These are phyloP conservation scores for Aspergillus candidus DNA, from an alignment of 2,329 filamentous ascomycete genomes.

Conservation along the genomic window DNA sequence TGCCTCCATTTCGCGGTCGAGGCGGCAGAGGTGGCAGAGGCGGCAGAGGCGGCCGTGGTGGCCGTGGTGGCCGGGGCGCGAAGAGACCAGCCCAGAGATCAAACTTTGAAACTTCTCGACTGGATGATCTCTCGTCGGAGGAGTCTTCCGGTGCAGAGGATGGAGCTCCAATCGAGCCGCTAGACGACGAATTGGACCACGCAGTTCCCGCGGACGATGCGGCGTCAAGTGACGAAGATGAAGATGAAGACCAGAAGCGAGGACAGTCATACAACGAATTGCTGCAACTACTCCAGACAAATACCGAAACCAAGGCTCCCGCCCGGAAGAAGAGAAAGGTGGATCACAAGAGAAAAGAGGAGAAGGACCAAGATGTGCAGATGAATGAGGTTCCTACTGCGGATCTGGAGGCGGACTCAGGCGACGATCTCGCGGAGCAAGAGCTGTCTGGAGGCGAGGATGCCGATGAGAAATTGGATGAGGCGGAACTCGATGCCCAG, in stretches of 20 bases:
- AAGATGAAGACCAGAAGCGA: conserved; percentile 37
- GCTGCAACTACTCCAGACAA: conserved; percentile 49
- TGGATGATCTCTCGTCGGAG: conserved; percentile 31
- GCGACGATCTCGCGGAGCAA: conserved; percentile 43
- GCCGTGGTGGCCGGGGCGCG: conserved; percentile 25
- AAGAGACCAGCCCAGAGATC: conserved; percentile 22
- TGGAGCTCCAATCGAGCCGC: conserved; percentile 34
- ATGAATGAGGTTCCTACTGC: conserved; percentile 15
- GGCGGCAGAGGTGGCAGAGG: conserved; percentile 27
- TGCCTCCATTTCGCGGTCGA: conserved; percentile 23
- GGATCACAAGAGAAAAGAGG: conserved; percentile 28
- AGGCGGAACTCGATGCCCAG: conserved; percentile 22
- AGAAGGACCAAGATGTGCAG: conserved; percentile 19
- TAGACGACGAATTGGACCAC: conserved; percentile 39
- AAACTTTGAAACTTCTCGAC: conserved; percentile 33
- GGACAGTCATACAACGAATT: conserved; percentile 51
- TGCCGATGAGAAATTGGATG: conserved; percentile 36
- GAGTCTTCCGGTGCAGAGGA: conserved; percentile 23
- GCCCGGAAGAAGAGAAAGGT: conserved; percentile 51
- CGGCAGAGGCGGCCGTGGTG: conserved; percentile 24
- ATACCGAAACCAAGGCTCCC: conserved; percentile 38
- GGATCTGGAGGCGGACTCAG: conserved; percentile 30
- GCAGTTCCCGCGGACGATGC: conserved; percentile 30
- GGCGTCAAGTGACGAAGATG: conserved; percentile 39
- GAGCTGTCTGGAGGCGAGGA: conserved; percentile 41